Percentiles rank a stretch among this genome's conserved stretches.
Conservation (phyloP, 345 rosid genomes). For the Populus alba region DNA sequence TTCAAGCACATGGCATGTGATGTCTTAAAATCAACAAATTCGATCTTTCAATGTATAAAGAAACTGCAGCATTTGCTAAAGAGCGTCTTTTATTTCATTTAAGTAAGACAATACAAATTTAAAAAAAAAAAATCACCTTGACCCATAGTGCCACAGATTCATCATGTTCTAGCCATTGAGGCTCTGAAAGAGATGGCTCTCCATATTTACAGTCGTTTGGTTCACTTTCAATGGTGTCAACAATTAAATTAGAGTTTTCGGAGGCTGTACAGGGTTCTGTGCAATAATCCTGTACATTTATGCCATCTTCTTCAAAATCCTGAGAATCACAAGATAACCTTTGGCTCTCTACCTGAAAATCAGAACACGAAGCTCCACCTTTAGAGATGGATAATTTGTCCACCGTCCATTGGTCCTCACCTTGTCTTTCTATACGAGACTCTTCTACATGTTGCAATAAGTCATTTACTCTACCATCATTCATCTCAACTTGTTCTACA, state of each 20-base stretch:
- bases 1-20: neutral
- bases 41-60: neutral
- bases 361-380: conserved; percentile 44
- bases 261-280: conserved; percentile 36
- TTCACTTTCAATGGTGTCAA: conserved; percentile 51
- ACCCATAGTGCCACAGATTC: conserved; percentile 94
- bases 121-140: conserved; percentile 54
- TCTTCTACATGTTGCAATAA: conserved; percentile 36
- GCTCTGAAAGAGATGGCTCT: conserved; percentile 55
- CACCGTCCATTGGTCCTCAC: conserved; percentile 31
- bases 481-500: conserved; percentile 36
- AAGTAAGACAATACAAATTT: neutral
- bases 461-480: conserved; percentile 36
- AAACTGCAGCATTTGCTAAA: conserved; percentile 2
- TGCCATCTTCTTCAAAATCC: conserved; percentile 51
- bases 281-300: conserved; percentile 36
- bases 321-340: conserved; percentile 44
- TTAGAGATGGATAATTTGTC: conserved; percentile 38
- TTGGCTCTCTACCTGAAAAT: conserved; percentile 42
- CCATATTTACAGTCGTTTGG: conserved; percentile 49
- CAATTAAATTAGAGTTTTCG: conserved; percentile 41
- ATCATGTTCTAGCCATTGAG: conserved; percentile 79
- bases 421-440: conserved; percentile 28
- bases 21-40: neutral
- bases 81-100: neutral